Percentiles rank a stretch among this genome's conserved stretches.
These are phyloP conservation scores for Bipolaris cookei DNA, from an alignment of 2,329 filamentous ascomycete genomes.

Conservation along the genomic window DNA sequence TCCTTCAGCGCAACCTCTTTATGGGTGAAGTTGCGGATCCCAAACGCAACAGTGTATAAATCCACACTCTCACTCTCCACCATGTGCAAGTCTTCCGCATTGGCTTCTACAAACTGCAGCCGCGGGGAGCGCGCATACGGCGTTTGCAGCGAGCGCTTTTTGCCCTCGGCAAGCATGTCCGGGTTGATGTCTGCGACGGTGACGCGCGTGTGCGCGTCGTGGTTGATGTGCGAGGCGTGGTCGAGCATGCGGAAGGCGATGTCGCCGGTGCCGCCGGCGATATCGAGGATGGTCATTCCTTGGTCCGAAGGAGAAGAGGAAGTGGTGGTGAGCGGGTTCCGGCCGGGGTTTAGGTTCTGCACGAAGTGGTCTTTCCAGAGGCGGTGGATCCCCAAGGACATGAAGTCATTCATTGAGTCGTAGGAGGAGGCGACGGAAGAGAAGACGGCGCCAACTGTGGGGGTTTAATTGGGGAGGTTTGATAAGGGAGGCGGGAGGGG, in stretches of 20 bases:
- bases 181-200: constrained; percentile 97
- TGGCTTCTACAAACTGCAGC: constrained; percentile 82
- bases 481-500: background rate
- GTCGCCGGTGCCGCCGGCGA: constrained; percentile 95
- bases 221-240: constrained; percentile 80
- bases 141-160: constrained; percentile 72
- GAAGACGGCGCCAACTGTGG: constrained; percentile 80
- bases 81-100: constrained; percentile 76
- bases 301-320: constrained; percentile 29
- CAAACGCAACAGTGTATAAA: constrained; percentile 96
- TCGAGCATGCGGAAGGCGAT: constrained; percentile 96
- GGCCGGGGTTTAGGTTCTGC: constrained; percentile 83
- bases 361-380: constrained; percentile 99
- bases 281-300: constrained; percentile 83
- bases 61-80: constrained; percentile 78
- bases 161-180: constrained; percentile 89
- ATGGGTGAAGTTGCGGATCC: constrained; percentile 95
- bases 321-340: constrained; percentile 52
- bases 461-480: constrained; percentile 8
- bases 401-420: constrained; percentile 98
- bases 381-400: constrained; percentile 96
- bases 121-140: constrained; percentile 63
- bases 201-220: constrained; percentile 79
- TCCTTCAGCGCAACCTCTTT: constrained; percentile 83
- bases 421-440: constrained; percentile 93